Conservation (phyloP, 768 basidiomycete species). For the Russula compacta region DNA sequence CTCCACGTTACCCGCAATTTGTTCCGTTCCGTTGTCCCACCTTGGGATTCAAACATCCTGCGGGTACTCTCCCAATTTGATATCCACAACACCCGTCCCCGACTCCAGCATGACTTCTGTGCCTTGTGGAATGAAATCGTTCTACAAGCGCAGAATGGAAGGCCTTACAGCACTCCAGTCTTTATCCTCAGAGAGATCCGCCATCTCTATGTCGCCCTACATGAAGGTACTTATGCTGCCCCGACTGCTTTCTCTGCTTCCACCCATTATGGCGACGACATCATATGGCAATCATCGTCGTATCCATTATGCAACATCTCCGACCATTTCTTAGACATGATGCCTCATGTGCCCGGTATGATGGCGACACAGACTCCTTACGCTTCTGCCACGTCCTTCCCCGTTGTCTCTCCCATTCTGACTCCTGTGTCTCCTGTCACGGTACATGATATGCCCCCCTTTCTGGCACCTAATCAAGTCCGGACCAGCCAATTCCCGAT, state of each 20-base stretch:
- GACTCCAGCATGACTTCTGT: constrained; percentile 3
- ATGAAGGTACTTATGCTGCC: not conserved
- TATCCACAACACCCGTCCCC: not conserved
- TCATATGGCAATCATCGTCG: not conserved
- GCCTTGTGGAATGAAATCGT: constrained; percentile 5
- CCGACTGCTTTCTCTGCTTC: not conserved
- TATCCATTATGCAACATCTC: not conserved
- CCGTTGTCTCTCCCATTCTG: not conserved
- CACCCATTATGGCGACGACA: not conserved
- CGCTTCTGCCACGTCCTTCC: not conserved
- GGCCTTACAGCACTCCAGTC: not conserved
- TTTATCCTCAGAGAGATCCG: not conserved
- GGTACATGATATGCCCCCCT: not conserved
- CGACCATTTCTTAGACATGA: not conserved
- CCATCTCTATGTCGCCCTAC: not conserved
- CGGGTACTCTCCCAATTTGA: not conserved
- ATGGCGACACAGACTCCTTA: not conserved
- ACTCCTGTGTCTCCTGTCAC: not conserved
- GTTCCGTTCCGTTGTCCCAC: not conserved
- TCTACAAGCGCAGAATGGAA: not conserved
- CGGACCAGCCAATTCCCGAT: not conserved
- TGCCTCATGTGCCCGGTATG: not conserved
- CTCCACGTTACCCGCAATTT: not conserved
- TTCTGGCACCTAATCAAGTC: not conserved
- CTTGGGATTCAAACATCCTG: not conserved